These are phyloP conservation scores for Taxillus chinensis DNA, from an alignment of 164 flowering plant species.

Conservation along the genomic window DNA sequence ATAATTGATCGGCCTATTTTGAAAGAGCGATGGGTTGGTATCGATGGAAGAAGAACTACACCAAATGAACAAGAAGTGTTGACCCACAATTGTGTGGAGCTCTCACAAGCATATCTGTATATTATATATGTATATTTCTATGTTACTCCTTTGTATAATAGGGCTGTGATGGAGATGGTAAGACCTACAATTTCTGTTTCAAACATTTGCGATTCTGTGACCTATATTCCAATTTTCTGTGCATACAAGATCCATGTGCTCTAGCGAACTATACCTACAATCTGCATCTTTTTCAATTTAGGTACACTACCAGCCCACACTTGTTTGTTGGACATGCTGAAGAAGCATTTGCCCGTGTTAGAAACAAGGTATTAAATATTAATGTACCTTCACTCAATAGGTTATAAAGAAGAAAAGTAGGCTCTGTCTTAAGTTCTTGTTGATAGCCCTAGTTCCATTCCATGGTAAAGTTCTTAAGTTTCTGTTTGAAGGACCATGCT, in stretches of 20 bases:
- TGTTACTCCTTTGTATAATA: background rate
- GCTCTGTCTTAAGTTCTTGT: background rate
- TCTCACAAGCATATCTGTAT: constrained; percentile 87
- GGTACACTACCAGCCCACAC: constrained; percentile 98
- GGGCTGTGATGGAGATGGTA: background rate
- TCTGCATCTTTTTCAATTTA: constrained; percentile 13
- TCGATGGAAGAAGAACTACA: constrained; percentile 67
- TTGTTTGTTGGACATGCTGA: constrained; percentile 72
- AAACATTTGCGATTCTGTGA: background rate
- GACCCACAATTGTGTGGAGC: constrained; percentile 58
- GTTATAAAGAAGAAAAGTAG: background rate
- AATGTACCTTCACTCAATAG: constrained; percentile 1
- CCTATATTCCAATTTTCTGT: background rate
- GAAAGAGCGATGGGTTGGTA: constrained; percentile 91
- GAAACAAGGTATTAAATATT: constrained; percentile 49
- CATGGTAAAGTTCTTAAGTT: no score
- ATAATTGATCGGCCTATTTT: constrained; percentile 88
- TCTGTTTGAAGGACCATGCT: no score
- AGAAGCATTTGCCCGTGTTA: constrained; percentile 79
- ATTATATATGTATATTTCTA: background rate
- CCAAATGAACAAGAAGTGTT: constrained; percentile 73
- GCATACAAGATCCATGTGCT: background rate
- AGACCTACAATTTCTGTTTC: background rate
- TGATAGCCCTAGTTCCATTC: no score
- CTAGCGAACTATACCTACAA: background rate